Evolutionary conservation across 2,329 filamentous ascomycete species (phyloP), one percentile per base, ranked within the genome.

Genomic region (Penicillium sp.): DNA sequence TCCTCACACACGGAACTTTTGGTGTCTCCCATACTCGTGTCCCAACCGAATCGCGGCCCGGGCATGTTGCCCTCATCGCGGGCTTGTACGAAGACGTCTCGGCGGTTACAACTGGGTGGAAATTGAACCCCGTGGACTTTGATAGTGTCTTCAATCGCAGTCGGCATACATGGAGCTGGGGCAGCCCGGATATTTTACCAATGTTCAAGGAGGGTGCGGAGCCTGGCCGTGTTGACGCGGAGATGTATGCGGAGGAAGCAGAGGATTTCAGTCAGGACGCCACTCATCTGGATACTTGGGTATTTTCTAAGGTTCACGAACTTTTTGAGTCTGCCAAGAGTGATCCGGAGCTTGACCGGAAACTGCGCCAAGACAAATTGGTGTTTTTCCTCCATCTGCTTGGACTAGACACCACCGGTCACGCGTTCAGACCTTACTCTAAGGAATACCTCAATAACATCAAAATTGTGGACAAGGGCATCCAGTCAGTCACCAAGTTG

Each of bases 61-160:
- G 95, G 16, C 95, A 99, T 81, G 95, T 99, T 60, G 96, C 95
- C 38, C 85, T 99, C 57, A 99, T 99, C 71, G 95, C 95, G 6
- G 95, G 95, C 4, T 80, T 99, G 40, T 99, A 99, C 75, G 95
- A 99, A 78, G 95, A 99, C 81, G 95, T 99, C 1, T 98, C 95
- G 37, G 91, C 95, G 2, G 95, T 99, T 22, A 96, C 91, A 33
- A 99, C 96, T 0, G 95, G 95, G 16, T 99, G 95, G 95, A 98
- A 99, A 79, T 81, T 97, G 69, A 99, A 99, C 74, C 95, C 95
- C 0, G 95, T 99, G 72, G 91, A 98, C 74, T 99, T 99, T 72
- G 95, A 99, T 80, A 98, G 94, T 72, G 93, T 99, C 11, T 99
- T 99, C 85, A 99, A 99, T 76, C 87, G 92, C 64, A 98, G 94